A percentile compares a stretch with the other conserved stretches of the same genome.
Evolutionary conservation across 371 early-diverging fungal species (phyloP).

Genomic region (Lichtheimia hyalospora): DNA sequence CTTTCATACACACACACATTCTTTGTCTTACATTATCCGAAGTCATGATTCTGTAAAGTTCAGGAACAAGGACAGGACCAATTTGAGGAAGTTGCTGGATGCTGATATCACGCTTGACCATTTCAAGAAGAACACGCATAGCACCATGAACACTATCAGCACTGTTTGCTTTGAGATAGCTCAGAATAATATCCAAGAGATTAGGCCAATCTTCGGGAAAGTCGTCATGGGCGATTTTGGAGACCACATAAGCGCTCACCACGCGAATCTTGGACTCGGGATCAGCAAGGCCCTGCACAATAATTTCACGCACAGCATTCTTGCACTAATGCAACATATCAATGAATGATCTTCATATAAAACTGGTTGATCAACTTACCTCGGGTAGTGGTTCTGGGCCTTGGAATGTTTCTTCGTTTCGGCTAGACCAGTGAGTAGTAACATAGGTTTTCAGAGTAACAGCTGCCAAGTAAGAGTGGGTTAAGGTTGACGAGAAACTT

Average conservation of each 20-base stretch:
- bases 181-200: constrained; percentile 76
- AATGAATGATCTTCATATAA: too few species aligned
- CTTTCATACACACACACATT: too few species aligned
- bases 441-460: constrained; percentile 77
- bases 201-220: constrained; percentile 97
- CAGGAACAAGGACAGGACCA: constrained; percentile 79
- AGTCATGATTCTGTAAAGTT: constrained; percentile 74
- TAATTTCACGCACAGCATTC: constrained; percentile 47
- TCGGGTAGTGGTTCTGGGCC: constrained; percentile 59
- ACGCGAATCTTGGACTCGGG: constrained; percentile 62
- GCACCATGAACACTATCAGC: constrained; percentile 82
- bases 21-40: constrained; percentile 52
- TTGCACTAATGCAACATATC: constrained; percentile 38
- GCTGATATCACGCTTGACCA: constrained; percentile 83
- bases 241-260: constrained; percentile 78
- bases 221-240: constrained; percentile 89
- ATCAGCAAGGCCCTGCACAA: constrained; percentile 58
- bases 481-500: constrained; percentile 22
- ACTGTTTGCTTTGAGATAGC: constrained; percentile 65
- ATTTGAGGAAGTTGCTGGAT: constrained; percentile 83
- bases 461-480: constrained; percentile 65
- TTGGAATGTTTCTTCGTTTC: constrained; percentile 56
- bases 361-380: constrained; percentile 18
- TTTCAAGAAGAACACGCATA: constrained; percentile 85
- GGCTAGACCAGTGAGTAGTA: constrained; percentile 76